Evolutionary conservation across 1,139 yeast species (phyloP).

Genomic region (Geotrichum carabidarum): DNA sequence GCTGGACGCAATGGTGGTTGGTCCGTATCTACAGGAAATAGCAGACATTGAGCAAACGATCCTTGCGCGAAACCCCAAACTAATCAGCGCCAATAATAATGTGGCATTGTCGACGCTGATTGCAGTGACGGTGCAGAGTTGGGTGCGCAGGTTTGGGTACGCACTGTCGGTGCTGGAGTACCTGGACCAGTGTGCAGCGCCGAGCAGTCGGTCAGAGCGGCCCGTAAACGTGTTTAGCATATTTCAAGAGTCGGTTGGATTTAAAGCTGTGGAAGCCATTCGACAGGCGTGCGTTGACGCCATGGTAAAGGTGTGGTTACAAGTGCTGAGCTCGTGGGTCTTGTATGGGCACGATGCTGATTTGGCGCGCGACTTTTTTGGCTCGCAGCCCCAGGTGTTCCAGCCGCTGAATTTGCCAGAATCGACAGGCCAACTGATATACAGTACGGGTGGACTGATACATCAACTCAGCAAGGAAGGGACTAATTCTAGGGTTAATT

Average conservation of each 20-base stretch:
- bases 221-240: conserved; percentile 10
- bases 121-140: not conserved
- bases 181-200: not conserved
- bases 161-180: conserved; percentile 3
- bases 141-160: conserved; percentile 9
- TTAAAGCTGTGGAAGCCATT: conserved; percentile 23
- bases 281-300: conserved; percentile 23
- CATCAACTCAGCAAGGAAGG: conserved; percentile 8
- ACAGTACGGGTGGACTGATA: conserved; percentile 17
- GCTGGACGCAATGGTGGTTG: conserved; percentile 6
- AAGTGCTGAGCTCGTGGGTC: conserved; percentile 28
- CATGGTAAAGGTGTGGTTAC: conserved; percentile 28
- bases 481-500: not conserved
- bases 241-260: conserved; percentile 23
- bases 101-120: conserved; percentile 6
- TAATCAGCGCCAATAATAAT: conserved; percentile 4
- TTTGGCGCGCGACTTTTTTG: conserved; percentile 11
- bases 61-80: conserved; percentile 5
- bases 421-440: conserved; percentile 13
- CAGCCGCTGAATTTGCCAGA: conserved; percentile 15
- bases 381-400: conserved; percentile 4
- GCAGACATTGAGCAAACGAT: conserved; percentile 8
- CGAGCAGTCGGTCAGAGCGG: not conserved
- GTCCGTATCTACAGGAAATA: conserved; percentile 11
- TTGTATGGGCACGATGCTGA: conserved; percentile 26